Base-by-base conservation (phyloP, 768 basidiomycete species). In the Tulasnella sp. region DNA sequence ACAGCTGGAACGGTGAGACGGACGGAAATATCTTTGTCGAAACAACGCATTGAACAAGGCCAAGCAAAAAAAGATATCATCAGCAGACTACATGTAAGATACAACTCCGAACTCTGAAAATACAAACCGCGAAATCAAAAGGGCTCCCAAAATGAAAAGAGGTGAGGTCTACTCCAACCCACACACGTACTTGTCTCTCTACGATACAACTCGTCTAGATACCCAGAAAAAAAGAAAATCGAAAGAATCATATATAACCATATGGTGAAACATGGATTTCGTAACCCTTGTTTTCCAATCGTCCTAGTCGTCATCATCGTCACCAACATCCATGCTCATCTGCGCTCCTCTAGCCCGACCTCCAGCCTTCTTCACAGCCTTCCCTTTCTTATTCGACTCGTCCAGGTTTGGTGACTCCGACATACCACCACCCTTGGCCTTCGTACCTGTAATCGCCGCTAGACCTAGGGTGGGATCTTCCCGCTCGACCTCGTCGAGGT, bases 401-500 rank as follows among this genome's bases (percentile, higher is more conserved):
- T 49, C 49, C 49, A 49, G 22, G 49, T 49, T 49, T 3, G 49
- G 49, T 49, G 49, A 49, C 49, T 49, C 49, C 22, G 49, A n/a
- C 19, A 49, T n/a, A 6, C 49, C n/a, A n/a, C n/a, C n/a, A n/a
- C 1, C 22, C 6, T 49, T 49, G 49, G 7, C 3, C 49, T 49
- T 49, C 49, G n/a, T n/a, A 49, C 49, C 49, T 9, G 49, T n/a
- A n/a, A 49, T 49, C 49, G 49, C 22, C 22, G 49, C 22, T n/a
- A 49, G 49, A n/a, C 49, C 22, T n/a, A 49, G n/a, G 49, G 19
- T 49, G 49, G 49, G 49, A 52, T 75, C 64, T 25, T 75, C 74
- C 38, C 74, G 29, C 19, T 75, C 74, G 14, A 75, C 67, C 67
- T 75, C 74, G 25, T 75, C 74, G 17, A 75, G 25, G 38, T 75